Conservation (phyloP, 1,139 yeast species). For the Diutina mesorugosa region DNA sequence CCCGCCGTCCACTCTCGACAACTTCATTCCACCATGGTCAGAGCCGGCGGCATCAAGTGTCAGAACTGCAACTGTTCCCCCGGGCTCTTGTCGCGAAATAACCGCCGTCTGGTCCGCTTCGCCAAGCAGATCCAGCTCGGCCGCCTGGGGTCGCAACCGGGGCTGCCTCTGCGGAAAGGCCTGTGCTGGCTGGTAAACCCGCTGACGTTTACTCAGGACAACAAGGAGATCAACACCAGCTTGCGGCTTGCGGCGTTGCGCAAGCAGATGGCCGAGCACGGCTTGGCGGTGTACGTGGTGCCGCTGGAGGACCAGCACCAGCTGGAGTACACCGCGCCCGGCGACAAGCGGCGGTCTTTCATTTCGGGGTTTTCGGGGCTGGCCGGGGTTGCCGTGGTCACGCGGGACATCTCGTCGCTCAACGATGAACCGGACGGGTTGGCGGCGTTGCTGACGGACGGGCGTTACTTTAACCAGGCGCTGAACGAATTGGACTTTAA, state of each 20-base stretch:
- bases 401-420: conserved; percentile 54
- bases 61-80: conserved; percentile 75
- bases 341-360: conserved; percentile 76
- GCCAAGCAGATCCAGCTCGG: conserved; percentile 34
- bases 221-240: conserved; percentile 41
- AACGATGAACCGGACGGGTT: conserved; percentile 47
- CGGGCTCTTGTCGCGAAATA: conserved; percentile 57
- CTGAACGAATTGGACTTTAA: conserved; percentile 74
- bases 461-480: conserved; percentile 90
- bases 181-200: conserved; percentile 38
- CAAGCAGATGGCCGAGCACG: conserved; percentile 46
- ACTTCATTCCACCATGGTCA: neutral
- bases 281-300: conserved; percentile 66
- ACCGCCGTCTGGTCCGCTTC: conserved; percentile 38
- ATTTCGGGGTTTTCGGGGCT: conserved; percentile 90
- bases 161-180: conserved; percentile 25
- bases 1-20: neutral
- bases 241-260: conserved; percentile 53
- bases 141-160: conserved; percentile 13
- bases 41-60: conserved; percentile 22
- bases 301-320: conserved; percentile 94
- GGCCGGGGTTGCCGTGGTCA: conserved; percentile 85
- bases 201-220: conserved; percentile 28
- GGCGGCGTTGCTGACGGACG: conserved; percentile 86
- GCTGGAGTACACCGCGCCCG: conserved; percentile 71